A percentile compares a stretch with the other conserved stretches of the same genome.
Evolutionary conservation across 345 rosid genomes (phyloP).

Genomic region (Rhodamnia argentea): DNA sequence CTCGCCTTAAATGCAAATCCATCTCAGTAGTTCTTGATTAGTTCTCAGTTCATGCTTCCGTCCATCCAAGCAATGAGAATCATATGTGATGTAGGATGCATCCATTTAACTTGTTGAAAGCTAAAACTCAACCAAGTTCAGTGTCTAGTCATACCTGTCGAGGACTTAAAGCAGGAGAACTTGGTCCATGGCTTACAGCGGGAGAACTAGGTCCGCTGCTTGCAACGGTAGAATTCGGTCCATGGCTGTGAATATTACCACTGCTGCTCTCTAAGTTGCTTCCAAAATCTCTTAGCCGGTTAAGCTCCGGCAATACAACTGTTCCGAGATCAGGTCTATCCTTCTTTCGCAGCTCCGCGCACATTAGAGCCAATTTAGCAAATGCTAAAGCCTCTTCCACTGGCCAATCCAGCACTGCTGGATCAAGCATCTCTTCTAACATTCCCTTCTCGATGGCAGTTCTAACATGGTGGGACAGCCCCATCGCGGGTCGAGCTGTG

Average conservation of each 20-base stretch:
- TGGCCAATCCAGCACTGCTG: slow-evolving; percentile 59
- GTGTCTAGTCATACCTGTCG: neutral
- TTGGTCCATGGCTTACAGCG: neutral
- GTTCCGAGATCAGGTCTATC: slow-evolving; percentile 80
- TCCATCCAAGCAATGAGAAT: neutral
- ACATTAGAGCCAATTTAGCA: slow-evolving; percentile 51
- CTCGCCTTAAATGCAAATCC: neutral
- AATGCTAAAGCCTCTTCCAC: slow-evolving; percentile 50
- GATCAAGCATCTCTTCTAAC: slow-evolving; percentile 57
- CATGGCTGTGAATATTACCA: neutral
- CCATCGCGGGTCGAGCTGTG: slow-evolving; percentile 83
- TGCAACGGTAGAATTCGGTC: neutral
- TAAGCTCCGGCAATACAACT: slow-evolving; percentile 61
- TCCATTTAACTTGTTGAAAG: neutral
- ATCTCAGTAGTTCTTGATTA: neutral
- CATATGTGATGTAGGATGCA: neutral
- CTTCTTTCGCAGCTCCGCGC: slow-evolving; percentile 71
- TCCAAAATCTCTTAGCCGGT: slow-evolving; percentile 41
- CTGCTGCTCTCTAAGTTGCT: neutral
- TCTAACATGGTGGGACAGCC: slow-evolving; percentile 64
- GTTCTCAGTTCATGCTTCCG: neutral
- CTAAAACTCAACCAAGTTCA: neutral
- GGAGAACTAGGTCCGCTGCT: neutral
- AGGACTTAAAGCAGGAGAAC: neutral
- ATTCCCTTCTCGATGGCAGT: slow-evolving; percentile 59